Conservation (phyloP, 2,329 filamentous ascomycete species). For the Curvularia hawaiiensis region DNA sequence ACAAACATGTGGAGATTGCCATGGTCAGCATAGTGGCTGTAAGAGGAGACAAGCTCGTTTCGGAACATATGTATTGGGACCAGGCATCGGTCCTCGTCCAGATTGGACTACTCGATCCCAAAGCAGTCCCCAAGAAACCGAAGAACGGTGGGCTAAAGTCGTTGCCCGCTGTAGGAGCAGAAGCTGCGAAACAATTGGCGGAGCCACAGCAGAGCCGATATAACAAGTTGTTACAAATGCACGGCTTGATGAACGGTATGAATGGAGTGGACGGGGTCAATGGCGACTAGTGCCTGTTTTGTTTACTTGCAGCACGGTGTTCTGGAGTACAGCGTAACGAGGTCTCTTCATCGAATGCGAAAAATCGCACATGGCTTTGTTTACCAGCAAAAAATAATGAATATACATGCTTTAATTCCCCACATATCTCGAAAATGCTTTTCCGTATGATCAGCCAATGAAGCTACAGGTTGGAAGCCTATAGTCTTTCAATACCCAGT, state of each 20-base stretch:
- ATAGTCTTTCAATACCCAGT: constrained; percentile 86
- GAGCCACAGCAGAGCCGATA: constrained; percentile 48
- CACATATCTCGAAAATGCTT: neutral
- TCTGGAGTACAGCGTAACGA: constrained; percentile 5
- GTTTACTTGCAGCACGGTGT: constrained; percentile 14
- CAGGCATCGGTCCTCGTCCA: constrained; percentile 64
- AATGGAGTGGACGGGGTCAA: constrained; percentile 33
- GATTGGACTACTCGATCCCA: constrained; percentile 60
- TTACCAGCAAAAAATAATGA: neutral
- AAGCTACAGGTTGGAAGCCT: constrained; percentile 76
- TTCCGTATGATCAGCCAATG: constrained; percentile 59
- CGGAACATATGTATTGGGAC: constrained; percentile 66
- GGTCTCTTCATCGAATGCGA: neutral
- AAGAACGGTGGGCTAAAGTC: constrained; percentile 47
- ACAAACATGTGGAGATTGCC: constrained; percentile 60
- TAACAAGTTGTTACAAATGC: constrained; percentile 47
- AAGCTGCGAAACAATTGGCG: constrained; percentile 51
- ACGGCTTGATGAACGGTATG: constrained; percentile 41
- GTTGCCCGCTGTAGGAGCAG: constrained; percentile 49
- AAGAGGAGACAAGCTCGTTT: constrained; percentile 58
- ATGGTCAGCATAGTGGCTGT: constrained; percentile 62
- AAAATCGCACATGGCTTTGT: neutral
- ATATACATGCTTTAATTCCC: neutral
- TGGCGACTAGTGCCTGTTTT: constrained; percentile 14
- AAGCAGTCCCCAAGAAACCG: constrained; percentile 53